Evolutionary conservation across 495 filamentous ascomycete species (phyloP).

Genomic region (Neurospora sp.): DNA sequence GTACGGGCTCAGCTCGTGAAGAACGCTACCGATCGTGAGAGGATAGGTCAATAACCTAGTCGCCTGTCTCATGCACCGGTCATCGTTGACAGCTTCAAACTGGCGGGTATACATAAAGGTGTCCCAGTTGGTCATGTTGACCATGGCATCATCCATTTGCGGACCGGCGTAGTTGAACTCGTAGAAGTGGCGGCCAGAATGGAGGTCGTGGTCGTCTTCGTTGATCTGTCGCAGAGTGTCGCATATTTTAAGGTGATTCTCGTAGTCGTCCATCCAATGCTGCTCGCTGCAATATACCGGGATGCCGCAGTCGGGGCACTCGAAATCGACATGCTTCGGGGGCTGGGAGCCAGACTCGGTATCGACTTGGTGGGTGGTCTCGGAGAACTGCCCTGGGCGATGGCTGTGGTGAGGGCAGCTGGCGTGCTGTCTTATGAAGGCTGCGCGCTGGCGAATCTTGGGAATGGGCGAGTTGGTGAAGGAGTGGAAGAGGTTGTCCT

Average conservation of each 20-base stretch:
- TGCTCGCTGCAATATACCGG: slow-evolving; percentile 87
- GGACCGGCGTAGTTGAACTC: slow-evolving; percentile 85
- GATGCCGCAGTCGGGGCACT: slow-evolving; percentile 94
- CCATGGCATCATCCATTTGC: slow-evolving; percentile 81
- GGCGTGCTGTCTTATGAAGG: slow-evolving; percentile 81
- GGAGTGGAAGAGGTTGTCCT: slow-evolving; percentile 84
- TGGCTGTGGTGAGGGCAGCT: slow-evolving; percentile 87
- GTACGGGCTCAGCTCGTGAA: slow-evolving; percentile 93
- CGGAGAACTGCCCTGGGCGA: slow-evolving; percentile 46
- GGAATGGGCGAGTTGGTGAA: slow-evolving; percentile 80
- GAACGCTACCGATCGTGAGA: slow-evolving; percentile 75
- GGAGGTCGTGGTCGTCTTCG: slow-evolving; percentile 94
- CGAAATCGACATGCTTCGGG: slow-evolving; percentile 75
- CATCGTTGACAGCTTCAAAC: slow-evolving; percentile 80
- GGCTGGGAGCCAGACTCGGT: slow-evolving; percentile 38
- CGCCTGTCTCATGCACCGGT: slow-evolving; percentile 78
- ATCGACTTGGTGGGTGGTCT: slow-evolving; percentile 39
- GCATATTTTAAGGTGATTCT: slow-evolving; percentile 82
- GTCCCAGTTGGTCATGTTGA: slow-evolving; percentile 99
- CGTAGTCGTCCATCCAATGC: slow-evolving; percentile 93
- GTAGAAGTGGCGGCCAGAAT: slow-evolving; percentile 80
- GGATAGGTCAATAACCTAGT: slow-evolving; percentile 92
- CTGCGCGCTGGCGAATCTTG: slow-evolving; percentile 73
- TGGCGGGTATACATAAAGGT: slow-evolving; percentile 85
- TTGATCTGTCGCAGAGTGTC: slow-evolving; percentile 87